Conservation (phyloP, 306 rosid genomes). For the Cicer judaicum region DNA sequence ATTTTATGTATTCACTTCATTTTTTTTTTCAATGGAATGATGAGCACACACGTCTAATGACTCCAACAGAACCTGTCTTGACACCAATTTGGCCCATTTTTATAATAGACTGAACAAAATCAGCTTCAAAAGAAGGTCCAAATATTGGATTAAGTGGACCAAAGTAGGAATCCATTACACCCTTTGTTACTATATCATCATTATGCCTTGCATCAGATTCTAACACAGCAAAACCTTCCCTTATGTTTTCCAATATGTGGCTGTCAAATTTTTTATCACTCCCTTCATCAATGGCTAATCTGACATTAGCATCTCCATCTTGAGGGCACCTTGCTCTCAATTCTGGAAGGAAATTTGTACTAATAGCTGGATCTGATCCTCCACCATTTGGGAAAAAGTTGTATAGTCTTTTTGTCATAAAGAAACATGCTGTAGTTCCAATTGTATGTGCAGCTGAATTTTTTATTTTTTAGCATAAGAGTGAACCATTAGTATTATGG, state of each 20-base stretch:
- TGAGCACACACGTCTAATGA: conserved; percentile 63
- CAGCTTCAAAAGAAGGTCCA: conserved; percentile 68
- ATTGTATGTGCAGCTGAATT: conserved; percentile 84
- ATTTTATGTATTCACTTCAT: background rate
- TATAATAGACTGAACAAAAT: conserved; percentile 63
- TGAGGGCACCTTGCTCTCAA: conserved; percentile 62
- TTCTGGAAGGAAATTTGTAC: conserved; percentile 51
- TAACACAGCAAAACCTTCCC: conserved; percentile 71
- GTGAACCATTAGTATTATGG: background rate
- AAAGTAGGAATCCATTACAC: conserved; percentile 64
- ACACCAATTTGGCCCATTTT: conserved; percentile 90
- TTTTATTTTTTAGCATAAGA: background rate
- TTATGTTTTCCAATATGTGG: conserved; percentile 67
- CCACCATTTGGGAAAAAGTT: conserved; percentile 58
- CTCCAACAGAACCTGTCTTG: conserved; percentile 66
- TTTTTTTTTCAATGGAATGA: conserved; percentile 44
- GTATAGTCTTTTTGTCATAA: conserved; percentile 75
- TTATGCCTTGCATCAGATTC: conserved; percentile 83
- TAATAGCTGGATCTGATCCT: conserved; percentile 76
- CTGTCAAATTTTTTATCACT: conserved; percentile 59
- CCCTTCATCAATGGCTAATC: conserved; percentile 64
- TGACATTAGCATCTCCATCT: conserved; percentile 55
- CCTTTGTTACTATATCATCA: conserved; percentile 58
- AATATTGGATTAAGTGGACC: conserved; percentile 46
- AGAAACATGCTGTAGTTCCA: conserved; percentile 95